Evolutionary conservation across 2,329 filamentous ascomycete species (phyloP), one percentile per base, ranked within the genome.

Genomic region (Exophiala oligosperma): DNA sequence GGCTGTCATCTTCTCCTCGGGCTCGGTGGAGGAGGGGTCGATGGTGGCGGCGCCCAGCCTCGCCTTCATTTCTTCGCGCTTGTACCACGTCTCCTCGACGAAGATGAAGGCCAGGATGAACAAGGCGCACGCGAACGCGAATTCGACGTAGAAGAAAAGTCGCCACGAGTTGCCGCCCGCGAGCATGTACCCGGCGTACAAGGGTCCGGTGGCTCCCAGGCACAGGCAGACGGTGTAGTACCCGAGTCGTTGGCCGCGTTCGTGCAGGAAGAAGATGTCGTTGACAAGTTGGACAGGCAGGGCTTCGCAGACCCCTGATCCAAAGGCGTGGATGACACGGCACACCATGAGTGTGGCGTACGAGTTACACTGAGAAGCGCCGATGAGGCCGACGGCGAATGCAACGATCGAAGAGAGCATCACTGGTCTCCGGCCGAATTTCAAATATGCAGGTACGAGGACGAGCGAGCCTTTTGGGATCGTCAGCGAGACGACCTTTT

Each of bases 141-240:
- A 76, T 60, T 81, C 78, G 54, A 85, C 82, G 67, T 84, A 85
- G 73, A 85, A 86, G 72, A 82, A 86, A 0, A 85, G 76, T 14
- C 80, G 74, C 82, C 83, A 86, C 5, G 81, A 83, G 65, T 82
- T 79, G 8, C 81, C 80, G 1, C 76, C 82, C 0, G 78, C 76
- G 5, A 86, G 77, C 82, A 86, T 85, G 68, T 85, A 85, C 11
- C 83, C 82, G 1, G 83, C 81, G 49, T 82, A 84, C 1, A 86
- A 72, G 0, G 83, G 81, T 1, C 82, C 81, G 1, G 63, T 65
- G 37, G 63, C 61, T 47, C 63, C 63, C 11, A 65, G 49, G 43
- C 63, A 65, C 4, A 65, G 51, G 47, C 52, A 66, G 77, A 77
- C 74, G 2, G 84, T 85, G 66, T 86, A 86, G 66, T 82, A 84